Base-by-base conservation (phyloP, 768 basidiomycete species). In the Tulasnella sp. region DNA sequence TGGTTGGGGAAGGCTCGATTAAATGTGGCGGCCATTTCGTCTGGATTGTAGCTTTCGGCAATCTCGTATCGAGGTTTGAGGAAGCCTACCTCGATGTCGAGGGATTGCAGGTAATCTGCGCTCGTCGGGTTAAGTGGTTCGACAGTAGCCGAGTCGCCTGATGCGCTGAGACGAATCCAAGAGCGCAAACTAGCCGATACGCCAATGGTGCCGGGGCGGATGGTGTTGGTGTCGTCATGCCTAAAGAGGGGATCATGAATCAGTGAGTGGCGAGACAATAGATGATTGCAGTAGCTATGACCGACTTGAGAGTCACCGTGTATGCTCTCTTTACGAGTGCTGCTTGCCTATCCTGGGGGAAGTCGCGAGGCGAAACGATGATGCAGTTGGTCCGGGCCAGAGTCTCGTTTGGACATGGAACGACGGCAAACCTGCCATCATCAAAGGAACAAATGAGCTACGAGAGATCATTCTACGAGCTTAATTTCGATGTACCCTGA, bases 81-180 rank as follows among this genome's bases (percentile, higher is more conserved):
- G 84, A 94, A 93, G 78, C 91, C 90, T 78, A 92, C 87, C 85
- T 98, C 93, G 31, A 99, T 83, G 83, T 97, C 94, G 77, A 97
- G 86, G 3, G 91, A 91, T 81, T 92, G 90, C 21, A 97, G 87
- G 84, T 90, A 97, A 85, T 21, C 90, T 89, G 14, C 89, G 86
- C 19, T 84, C 80, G 21, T 39, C 1, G 77, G 75, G 44, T 77
- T 52, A 36, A 82, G 31, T 2, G 89, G 85, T 78, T 93, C 91
- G 52, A 97, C 88, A 21, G 92, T 89, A 76, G 94, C 92, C 19
- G 87, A 83, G 83, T 98, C 96, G 0, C 95, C 95, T 2, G 87
- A 85, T 56, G 93, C 85, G 21, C 95, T 95, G 9, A 98, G 88
- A 7, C 92, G 92, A 62, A 96, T 93, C 96, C 96, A 99, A 86